Base-by-base conservation (phyloP, 768 basidiomycete species). In the Mycena albidolilacea region DNA sequence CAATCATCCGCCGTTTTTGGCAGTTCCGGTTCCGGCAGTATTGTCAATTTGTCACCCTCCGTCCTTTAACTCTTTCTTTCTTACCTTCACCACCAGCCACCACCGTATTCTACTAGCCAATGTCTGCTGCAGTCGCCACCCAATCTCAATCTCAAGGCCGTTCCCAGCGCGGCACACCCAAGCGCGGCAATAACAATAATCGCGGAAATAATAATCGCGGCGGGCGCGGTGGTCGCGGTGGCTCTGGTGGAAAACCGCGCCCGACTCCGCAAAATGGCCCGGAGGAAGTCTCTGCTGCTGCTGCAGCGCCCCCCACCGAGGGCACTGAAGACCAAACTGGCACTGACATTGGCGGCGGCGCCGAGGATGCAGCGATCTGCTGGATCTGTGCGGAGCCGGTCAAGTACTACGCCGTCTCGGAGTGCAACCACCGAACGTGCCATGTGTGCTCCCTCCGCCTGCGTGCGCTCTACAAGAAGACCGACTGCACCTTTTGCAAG, bases 401-500 rank as follows among this genome's bases (percentile, higher is more conserved):
- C 82, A 96, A 94, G 79, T 97, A 95, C 79, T 96, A 92, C 81
- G 90, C 95, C 7, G 83, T 98, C 39, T 93, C 97, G 19, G 90
- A 93, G 67, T 99, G 97, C 83, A 95, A 96, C 80, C 97, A 99
- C 79, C 87, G 95, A 64, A 98, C 96, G 4, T 99, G 97, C 85
- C 97, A 98, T 82, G 92, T 97, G 71, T 99, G 97, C 79, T 92
- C 95, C 0, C 82, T 98, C 63, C 90, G 97, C 8, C 82, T 99
- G 38, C 84, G 97, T 48, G 96, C 96, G 5, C 84, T 99, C 59
- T 99, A 98, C 87, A 98, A 98, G 86, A 97, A 95, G 81, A 85
- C 83, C 52, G 95, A 97, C 15, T 99, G 97, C 79, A 95, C 97
- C 0, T 98, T 98, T 81, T 99, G 97, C 88, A 99, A 99, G 90